Conservation (phyloP, 2,329 filamentous ascomycete genomes). For the Bisporella sp. region DNA sequence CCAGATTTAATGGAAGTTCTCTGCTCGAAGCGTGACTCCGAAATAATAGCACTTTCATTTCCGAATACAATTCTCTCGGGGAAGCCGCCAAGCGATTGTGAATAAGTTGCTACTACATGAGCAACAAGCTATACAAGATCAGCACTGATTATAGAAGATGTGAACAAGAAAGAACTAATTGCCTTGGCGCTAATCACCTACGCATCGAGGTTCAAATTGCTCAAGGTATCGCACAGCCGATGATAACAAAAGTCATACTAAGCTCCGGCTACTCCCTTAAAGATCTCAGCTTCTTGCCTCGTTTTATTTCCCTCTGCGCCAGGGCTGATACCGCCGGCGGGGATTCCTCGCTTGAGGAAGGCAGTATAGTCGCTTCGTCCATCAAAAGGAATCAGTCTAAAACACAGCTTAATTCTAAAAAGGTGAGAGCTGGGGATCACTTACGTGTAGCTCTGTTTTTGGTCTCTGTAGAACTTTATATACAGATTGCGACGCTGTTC, state of each 20-base stretch:
- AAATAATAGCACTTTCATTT: too few species aligned
- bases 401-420: not conserved
- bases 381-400: constrained; percentile 59
- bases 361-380: constrained; percentile 73
- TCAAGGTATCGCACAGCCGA: constrained; percentile 50
- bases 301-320: constrained; percentile 74
- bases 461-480: constrained; percentile 51
- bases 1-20: too few species aligned
- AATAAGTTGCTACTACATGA: constrained; percentile 10
- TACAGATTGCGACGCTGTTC: constrained; percentile 62
- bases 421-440: not conserved
- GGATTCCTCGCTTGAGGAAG: constrained; percentile 66
- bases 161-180: not conserved
- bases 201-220: constrained; percentile 49
- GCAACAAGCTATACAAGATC: constrained; percentile 2
- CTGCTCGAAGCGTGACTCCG: too few species aligned
- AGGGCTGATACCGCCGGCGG: constrained; percentile 67
- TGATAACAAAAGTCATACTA: constrained; percentile 55
- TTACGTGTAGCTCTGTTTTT: constrained; percentile 54
- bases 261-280: constrained; percentile 58
- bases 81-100: not conserved
- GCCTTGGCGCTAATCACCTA: constrained; percentile 56
- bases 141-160: not conserved
- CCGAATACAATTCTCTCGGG: not conserved
- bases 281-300: constrained; percentile 50